Evolutionary conservation across 352 stramenopile genomes (phyloP).

Genomic region (Pythium periplocum): DNA sequence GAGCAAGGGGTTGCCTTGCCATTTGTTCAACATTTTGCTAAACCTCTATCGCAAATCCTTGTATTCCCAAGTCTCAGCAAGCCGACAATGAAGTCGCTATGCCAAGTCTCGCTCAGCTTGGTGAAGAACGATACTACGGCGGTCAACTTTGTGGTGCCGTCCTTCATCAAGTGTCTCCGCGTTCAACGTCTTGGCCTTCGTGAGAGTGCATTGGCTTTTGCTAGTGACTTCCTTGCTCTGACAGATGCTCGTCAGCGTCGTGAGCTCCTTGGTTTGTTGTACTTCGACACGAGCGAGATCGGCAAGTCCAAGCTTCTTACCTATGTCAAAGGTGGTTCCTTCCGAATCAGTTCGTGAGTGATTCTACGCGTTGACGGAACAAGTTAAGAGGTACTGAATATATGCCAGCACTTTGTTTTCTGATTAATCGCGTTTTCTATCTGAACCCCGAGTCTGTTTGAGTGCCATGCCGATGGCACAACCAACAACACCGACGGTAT

Average conservation of each 20-base stretch:
- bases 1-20: conserved; percentile 28
- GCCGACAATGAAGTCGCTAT: conserved; percentile 48
- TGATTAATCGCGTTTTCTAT: neutral
- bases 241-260: conserved; percentile 35
- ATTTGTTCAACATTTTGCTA: conserved; percentile 37
- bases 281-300: conserved; percentile 68
- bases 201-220: conserved; percentile 53
- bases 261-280: conserved; percentile 60
- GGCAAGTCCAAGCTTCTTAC: conserved; percentile 68
- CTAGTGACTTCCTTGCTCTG: conserved; percentile 67
- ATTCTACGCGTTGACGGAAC: neutral
- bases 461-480: neutral
- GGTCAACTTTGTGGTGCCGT: conserved; percentile 28
- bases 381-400: neutral
- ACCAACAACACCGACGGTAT: conserved; percentile 30
- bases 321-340: conserved; percentile 67
- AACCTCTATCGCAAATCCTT: conserved; percentile 33
- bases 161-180: conserved; percentile 47
- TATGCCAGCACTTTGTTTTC: neutral
- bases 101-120: conserved; percentile 58
- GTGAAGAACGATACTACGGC: conserved; percentile 46
- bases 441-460: too few species aligned
- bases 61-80: conserved; percentile 44
- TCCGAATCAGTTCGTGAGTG: conserved; percentile 9
- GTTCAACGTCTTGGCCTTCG: conserved; percentile 41